These are phyloP conservation scores for Amoebophrya sp. DNA, from an alignment of 169 alveolate genomes.

Conservation along the genomic window DNA sequence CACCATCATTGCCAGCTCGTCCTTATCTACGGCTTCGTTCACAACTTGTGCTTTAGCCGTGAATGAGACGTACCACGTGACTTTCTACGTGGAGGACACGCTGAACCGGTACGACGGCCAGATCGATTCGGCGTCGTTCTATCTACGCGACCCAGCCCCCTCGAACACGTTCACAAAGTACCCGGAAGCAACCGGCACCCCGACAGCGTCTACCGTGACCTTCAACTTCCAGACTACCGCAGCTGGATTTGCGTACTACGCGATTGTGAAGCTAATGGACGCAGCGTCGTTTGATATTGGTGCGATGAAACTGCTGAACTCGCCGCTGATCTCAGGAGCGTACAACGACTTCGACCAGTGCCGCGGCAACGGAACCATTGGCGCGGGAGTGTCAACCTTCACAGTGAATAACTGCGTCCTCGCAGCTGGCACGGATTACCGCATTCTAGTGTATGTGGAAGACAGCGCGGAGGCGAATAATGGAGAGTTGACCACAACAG, in stretches of 20 bases:
- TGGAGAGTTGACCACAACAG: neutral
- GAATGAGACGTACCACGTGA: neutral
- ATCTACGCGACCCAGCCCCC: neutral
- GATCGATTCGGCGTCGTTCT: neutral
- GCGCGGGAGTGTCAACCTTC: neutral
- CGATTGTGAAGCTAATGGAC: neutral
- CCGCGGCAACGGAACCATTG: neutral
- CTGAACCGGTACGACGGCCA: neutral
- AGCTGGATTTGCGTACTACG: neutral
- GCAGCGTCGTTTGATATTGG: neutral
- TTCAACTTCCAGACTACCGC: neutral
- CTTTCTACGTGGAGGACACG: neutral
- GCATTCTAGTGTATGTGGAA: conserved; percentile 7
- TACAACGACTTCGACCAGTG: neutral
- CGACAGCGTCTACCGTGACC: neutral
- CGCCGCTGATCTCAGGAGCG: neutral
- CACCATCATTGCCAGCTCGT: neutral
- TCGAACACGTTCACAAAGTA: neutral
- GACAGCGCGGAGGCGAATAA: neutral
- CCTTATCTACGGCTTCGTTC: neutral
- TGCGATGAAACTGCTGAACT: neutral
- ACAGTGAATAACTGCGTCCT: neutral
- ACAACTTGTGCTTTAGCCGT: neutral
- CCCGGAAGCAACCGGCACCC: conserved; percentile 21
- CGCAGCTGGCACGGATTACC: conserved; percentile 5